phyloP scores from a whole-genome alignment of 257 asterid species.

The Schizonepeta tenuifolia region DNA sequence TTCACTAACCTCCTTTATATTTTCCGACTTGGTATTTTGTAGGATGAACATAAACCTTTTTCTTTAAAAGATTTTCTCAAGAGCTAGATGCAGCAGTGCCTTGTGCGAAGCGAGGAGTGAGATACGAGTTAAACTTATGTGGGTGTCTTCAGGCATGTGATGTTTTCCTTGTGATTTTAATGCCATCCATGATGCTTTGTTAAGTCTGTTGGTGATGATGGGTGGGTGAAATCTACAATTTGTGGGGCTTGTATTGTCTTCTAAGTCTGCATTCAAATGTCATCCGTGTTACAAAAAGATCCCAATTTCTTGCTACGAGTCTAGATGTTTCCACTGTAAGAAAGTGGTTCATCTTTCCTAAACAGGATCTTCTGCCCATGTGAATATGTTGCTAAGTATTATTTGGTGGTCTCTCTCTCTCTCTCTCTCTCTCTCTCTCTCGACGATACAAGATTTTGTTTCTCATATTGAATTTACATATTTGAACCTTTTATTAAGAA shows the following conservation, averaged over 20 bases:
- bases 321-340: background rate
- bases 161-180: background rate
- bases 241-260: slow-evolving; percentile 1
- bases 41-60: slow-evolving; percentile 73
- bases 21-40: background rate
- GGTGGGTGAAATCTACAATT: slow-evolving; percentile 23
- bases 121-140: background rate
- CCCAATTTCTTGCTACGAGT: background rate
- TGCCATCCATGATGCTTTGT: slow-evolving; percentile 5
- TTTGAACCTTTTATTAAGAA: too few species aligned
- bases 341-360: background rate
- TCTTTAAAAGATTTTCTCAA: slow-evolving; percentile 74
- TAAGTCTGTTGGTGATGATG: background rate
- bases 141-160: slow-evolving; percentile 22
- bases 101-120: background rate
- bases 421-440: too few species aligned
- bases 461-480: too few species aligned
- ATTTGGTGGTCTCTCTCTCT: too few species aligned
- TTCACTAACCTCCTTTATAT: background rate
- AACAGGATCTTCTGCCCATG: background rate
- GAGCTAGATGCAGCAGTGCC: slow-evolving; percentile 43
- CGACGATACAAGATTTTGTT: too few species aligned
- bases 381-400: too few species aligned
- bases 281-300: slow-evolving; percentile 1
- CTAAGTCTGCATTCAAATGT: background rate